phyloP scores from a whole-genome alignment of 192 early-diverging fungal species.

The Coemansia sp. region DNA sequence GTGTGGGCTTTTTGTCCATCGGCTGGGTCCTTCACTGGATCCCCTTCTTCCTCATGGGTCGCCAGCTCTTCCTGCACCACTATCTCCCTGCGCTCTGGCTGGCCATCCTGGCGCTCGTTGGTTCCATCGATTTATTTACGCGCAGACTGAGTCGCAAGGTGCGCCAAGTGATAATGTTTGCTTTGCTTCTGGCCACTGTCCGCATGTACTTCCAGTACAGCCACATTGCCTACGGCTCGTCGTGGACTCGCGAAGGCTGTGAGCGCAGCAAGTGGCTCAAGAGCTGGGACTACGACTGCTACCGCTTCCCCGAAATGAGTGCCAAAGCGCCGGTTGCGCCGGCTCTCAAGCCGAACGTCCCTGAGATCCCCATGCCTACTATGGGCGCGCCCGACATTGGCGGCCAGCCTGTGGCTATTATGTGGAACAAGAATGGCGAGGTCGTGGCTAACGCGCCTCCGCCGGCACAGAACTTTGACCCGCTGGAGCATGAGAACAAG shows the following conservation, averaged over 20 bases:
- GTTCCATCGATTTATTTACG: constrained; percentile 72
- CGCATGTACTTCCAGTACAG: constrained; percentile 71
- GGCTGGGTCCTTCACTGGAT: constrained; percentile 85
- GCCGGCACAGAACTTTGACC: constrained; percentile 48
- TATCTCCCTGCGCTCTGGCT: constrained; percentile 95
- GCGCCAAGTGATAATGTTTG: constrained; percentile 55
- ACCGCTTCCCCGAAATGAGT: constrained; percentile 26
- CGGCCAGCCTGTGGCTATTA: constrained; percentile 8
- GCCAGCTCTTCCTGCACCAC: constrained; percentile 91
- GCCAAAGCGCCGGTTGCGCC: background rate
- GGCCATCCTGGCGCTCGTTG: constrained; percentile 70
- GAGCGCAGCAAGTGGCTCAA: constrained; percentile 72
- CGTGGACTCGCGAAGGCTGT: constrained; percentile 76
- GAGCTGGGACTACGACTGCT: constrained; percentile 85
- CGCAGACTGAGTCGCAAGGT: constrained; percentile 57
- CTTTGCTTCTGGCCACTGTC: constrained; percentile 56
- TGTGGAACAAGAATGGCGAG: constrained; percentile 15
- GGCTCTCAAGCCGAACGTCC: constrained; percentile 16
- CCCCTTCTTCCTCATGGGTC: constrained; percentile 88
- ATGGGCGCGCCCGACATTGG: constrained; percentile 8
- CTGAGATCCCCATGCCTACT: constrained; percentile 23
- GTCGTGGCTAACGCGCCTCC: constrained; percentile 14
- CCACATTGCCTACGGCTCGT: constrained; percentile 81
- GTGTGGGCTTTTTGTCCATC: constrained; percentile 65
- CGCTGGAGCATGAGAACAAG: constrained; percentile 53